These are phyloP conservation scores for Juglanconis oblonga DNA, from an alignment of 2,329 filamentous ascomycete species.

Conservation along the genomic window DNA sequence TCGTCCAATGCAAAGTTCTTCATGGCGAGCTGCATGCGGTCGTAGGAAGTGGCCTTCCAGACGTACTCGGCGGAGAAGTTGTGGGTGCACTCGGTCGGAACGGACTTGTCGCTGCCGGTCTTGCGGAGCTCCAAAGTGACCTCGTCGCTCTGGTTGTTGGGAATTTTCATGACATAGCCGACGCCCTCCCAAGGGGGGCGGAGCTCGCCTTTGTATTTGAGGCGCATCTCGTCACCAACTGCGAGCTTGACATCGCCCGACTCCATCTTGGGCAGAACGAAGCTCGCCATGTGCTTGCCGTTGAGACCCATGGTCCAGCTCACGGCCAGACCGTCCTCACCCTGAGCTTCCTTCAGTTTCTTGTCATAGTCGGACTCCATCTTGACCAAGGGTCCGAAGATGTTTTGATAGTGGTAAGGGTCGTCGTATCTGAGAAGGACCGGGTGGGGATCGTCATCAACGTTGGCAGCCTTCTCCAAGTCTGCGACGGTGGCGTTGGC, in stretches of 20 bases:
- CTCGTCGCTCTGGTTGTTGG: constrained; percentile 98
- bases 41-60: constrained; percentile 99
- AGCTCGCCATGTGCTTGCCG: constrained; percentile 95
- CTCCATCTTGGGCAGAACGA: constrained; percentile 94
- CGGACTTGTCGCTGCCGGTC: constrained; percentile 91
- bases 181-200: constrained; percentile 94
- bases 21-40: constrained; percentile 99
- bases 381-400: constrained; percentile 96
- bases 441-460: constrained; percentile 92
- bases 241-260: constrained; percentile 96
- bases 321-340: constrained; percentile 90
- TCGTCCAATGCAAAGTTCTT: constrained; percentile 98
- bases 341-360: constrained; percentile 97
- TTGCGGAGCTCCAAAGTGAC: constrained; percentile 93
- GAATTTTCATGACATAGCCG: constrained; percentile 98
- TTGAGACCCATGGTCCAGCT: constrained; percentile 95
- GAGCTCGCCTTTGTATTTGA: constrained; percentile 93
- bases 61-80: constrained; percentile 99
- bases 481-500: constrained; percentile 83
- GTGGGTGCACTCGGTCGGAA: constrained; percentile 93
- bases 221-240: constrained; percentile 96
- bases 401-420: constrained; percentile 97
- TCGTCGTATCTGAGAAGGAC: constrained; percentile 94
- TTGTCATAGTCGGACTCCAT: constrained; percentile 99
- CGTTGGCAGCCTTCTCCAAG: constrained; percentile 83